A percentile compares a stretch with the other conserved stretches of the same genome.
Conservation (phyloP, 2,329 filamentous ascomycete genomes). For the Neonectria sp. region DNA sequence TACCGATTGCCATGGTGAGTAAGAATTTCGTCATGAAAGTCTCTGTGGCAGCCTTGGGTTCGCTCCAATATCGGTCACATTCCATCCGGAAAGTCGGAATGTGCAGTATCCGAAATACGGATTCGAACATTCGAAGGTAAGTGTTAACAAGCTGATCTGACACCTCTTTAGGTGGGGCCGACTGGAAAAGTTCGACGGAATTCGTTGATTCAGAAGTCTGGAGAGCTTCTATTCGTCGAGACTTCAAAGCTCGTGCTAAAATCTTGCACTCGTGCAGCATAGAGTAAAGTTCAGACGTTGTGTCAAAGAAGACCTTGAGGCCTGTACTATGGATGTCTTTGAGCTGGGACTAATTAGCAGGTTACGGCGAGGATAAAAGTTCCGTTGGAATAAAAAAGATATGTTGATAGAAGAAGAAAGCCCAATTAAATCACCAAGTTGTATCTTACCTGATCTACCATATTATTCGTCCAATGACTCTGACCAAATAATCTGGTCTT, state of each 20-base stretch:
- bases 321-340: not conserved
- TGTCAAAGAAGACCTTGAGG: not conserved
- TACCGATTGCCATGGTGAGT: constrained; percentile 59
- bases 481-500: not conserved
- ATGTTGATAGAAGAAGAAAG: no score
- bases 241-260: not conserved
- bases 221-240: not conserved
- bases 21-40: constrained; percentile 54
- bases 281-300: not conserved
- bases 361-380: not conserved
- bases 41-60: constrained; percentile 45
- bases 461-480: not conserved
- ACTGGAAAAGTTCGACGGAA: not conserved
- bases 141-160: no score
- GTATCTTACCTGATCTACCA: not conserved
- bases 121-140: constrained; percentile 51
- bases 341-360: not conserved
- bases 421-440: not conserved
- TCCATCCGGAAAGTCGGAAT: constrained; percentile 66
- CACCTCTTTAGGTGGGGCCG: not conserved
- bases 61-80: constrained; percentile 63
- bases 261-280: not conserved
- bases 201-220: not conserved
- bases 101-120: constrained; percentile 67
- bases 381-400: no score